Evolutionary conservation across 2,329 filamentous ascomycete genomes (phyloP).

Genomic region (Botrytis byssoidea): DNA sequence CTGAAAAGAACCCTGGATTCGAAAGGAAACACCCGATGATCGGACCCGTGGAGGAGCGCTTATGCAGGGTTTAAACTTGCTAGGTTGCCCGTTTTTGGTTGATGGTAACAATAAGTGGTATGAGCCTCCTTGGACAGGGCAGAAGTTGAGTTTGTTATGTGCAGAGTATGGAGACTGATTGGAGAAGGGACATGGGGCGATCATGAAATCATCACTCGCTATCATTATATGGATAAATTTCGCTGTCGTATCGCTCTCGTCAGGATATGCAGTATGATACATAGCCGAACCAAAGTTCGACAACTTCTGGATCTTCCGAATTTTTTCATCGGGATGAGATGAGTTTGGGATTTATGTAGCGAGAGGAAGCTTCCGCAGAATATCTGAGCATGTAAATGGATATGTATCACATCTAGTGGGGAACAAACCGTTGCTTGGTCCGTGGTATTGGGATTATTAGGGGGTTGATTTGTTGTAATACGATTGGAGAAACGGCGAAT

Average conservation of each 20-base stretch:
- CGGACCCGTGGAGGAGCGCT: neutral
- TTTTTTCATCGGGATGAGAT: neutral
- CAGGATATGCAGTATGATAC: neutral
- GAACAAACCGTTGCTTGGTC: slow-evolving; percentile 5
- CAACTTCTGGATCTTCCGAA: neutral
- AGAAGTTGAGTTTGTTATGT: neutral
- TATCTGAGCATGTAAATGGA: neutral
- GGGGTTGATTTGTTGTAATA: neutral
- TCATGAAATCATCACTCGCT: neutral
- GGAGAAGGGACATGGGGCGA: neutral
- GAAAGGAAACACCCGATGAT: neutral
- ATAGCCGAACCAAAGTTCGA: neutral
- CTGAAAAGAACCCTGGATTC: neutral
- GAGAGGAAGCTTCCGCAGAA: neutral
- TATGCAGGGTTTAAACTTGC: neutral
- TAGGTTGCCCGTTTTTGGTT: neutral
- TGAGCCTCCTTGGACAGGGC: neutral
- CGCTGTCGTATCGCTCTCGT: neutral
- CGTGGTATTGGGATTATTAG: neutral
- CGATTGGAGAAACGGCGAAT: neutral
- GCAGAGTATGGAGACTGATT: neutral
- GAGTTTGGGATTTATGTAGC: neutral
- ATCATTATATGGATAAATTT: neutral
- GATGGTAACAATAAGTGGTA: slow-evolving; percentile 2
- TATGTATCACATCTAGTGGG: slow-evolving; percentile 4